Percentiles rank a stretch among this genome's conserved stretches.
These are phyloP conservation scores for Exophiala viscosa DNA, from an alignment of 2,329 filamentous ascomycete genomes.

Conservation along the genomic window DNA sequence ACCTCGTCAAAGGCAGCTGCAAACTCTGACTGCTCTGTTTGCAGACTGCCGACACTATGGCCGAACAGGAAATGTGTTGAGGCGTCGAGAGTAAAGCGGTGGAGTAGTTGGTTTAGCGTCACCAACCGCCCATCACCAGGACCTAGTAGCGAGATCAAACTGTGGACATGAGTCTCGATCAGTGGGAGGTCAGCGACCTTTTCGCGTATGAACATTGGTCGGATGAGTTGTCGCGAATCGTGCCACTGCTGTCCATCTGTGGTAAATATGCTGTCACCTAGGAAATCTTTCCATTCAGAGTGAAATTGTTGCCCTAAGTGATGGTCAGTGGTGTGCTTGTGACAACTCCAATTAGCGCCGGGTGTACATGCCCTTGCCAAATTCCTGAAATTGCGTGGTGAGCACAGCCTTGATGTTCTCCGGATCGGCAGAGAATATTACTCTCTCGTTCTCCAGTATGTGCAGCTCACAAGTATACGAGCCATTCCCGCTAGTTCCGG, in stretches of 20 bases:
- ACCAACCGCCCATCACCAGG: constrained; percentile 46
- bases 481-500: constrained; percentile 9
- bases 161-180: constrained; percentile 75
- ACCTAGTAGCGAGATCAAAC: constrained; percentile 65
- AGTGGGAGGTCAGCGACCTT: constrained; percentile 77
- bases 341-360: constrained; percentile 42
- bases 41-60: constrained; percentile 61
- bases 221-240: constrained; percentile 73
- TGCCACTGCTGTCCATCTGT: constrained; percentile 81
- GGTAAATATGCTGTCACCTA: constrained; percentile 80
- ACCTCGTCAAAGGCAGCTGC: constrained; percentile 79
- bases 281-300: constrained; percentile 68
- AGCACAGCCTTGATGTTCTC: constrained; percentile 90
- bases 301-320: constrained; percentile 54
- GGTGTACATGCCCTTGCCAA: constrained; percentile 63
- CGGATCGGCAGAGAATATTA: constrained; percentile 73
- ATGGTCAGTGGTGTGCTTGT: neutral
- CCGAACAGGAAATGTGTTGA: constrained; percentile 84
- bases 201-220: constrained; percentile 83
- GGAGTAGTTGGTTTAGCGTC: constrained; percentile 74
- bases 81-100: constrained; percentile 77
- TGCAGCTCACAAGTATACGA: constrained; percentile 23
- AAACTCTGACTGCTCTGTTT: constrained; percentile 65
- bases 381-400: constrained; percentile 81
- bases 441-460: constrained; percentile 38